These are phyloP conservation scores for Alternaria ethzedia DNA, from an alignment of 2,329 filamentous ascomycete species.

Conservation along the genomic window DNA sequence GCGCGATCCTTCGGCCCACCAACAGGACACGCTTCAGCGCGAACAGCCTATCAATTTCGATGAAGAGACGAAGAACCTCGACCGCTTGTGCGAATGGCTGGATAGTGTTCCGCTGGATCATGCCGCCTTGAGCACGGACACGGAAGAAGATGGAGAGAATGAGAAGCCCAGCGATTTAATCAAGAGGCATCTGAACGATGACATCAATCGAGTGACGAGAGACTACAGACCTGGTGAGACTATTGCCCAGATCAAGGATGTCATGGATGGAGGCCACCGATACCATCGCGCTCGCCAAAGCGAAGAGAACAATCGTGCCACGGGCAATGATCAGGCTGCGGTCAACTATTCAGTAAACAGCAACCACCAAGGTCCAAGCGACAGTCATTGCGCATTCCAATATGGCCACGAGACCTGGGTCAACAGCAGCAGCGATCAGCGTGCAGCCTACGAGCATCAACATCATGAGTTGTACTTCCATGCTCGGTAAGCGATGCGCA, in stretches of 20 bases:
- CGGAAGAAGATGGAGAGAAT: neutral
- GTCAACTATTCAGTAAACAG: neutral
- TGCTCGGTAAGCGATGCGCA: neutral
- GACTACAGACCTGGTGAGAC: neutral
- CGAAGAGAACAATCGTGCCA: neutral
- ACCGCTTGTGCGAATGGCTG: neutral
- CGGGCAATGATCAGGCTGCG: neutral
- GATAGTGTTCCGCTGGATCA: neutral
- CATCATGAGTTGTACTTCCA: neutral
- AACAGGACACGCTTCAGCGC: neutral
- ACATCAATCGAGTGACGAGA: neutral
- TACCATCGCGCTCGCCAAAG: neutral
- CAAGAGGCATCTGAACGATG: neutral
- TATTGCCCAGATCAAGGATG: neutral
- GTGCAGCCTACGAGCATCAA: neutral
- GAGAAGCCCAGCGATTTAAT: neutral
- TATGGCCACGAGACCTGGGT: neutral
- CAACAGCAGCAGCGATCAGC: neutral
- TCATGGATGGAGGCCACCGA: neutral
- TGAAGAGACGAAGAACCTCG: neutral
- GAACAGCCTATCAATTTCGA: neutral
- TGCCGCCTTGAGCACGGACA: neutral
- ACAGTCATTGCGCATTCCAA: neutral
- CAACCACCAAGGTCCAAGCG: neutral
- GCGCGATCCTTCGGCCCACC: neutral